phyloP scores from a whole-genome alignment of 331 rosid genomes.

The Phaseolus coccineus region DNA sequence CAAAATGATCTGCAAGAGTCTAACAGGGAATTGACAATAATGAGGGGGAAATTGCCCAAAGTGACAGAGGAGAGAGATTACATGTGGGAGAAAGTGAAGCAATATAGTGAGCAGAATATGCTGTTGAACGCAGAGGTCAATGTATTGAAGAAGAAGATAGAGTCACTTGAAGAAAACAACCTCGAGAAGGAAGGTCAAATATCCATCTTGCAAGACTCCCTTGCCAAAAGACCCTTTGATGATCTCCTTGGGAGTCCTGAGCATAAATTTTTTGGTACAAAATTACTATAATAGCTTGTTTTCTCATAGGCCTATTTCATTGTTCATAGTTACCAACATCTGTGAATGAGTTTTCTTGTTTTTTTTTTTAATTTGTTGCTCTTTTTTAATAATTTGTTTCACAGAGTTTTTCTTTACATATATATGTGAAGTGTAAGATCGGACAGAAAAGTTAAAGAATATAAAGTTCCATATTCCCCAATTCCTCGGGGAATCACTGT shows the following conservation, averaged over 20 bases:
- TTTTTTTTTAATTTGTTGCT: constrained; percentile 13
- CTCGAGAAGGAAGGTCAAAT: constrained; percentile 93
- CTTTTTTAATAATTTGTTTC: constrained; percentile 19
- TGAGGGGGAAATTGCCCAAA: constrained; percentile 67
- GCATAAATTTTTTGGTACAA: constrained; percentile 61
- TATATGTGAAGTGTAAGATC: constrained; percentile 36
- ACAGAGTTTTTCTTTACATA: constrained; percentile 13
- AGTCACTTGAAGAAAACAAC: constrained; percentile 75
- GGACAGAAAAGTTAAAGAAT: constrained; percentile 36
- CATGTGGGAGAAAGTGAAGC: constrained; percentile 85
- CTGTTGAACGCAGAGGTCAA: constrained; percentile 66
- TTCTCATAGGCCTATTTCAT: constrained; percentile 40
- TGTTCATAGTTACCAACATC: constrained; percentile 67
- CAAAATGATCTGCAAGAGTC: constrained; percentile 69
- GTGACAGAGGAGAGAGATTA: constrained; percentile 79
- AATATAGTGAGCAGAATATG: constrained; percentile 80
- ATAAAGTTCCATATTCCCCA: constrained; percentile 1
- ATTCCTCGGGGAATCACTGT: constrained; percentile 1
- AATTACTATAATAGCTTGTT: constrained; percentile 42
- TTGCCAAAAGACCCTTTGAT: constrained; percentile 66
- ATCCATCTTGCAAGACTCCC: constrained; percentile 80
- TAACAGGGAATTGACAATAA: constrained; percentile 60
- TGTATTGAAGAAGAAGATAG: constrained; percentile 65
- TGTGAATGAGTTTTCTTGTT: constrained; percentile 31
- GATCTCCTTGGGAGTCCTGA: constrained; percentile 76